phyloP scores from a whole-genome alignment of 1,284 basidiomycete species.

The Rhodofomes roseus region DNA sequence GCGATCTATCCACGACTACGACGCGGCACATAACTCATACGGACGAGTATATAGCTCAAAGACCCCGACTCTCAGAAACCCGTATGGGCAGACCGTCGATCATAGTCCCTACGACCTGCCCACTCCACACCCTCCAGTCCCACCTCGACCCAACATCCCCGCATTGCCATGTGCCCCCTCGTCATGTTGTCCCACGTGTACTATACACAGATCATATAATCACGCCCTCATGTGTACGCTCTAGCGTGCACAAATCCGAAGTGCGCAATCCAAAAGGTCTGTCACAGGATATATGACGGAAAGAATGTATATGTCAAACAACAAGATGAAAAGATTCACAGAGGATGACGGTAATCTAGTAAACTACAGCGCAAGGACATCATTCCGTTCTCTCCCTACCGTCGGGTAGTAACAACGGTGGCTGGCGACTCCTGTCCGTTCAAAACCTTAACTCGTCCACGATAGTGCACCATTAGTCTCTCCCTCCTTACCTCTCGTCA shows the following conservation, averaged over 20 bases:
- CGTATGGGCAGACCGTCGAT: slow-evolving; percentile 40
- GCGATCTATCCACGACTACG: slow-evolving; percentile 17
- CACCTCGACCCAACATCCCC: not conserved
- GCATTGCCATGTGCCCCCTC: not conserved
- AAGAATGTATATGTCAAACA: slow-evolving; percentile 2
- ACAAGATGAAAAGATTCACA: slow-evolving; percentile 1
- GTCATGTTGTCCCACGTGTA: not conserved
- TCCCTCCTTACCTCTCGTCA: not conserved
- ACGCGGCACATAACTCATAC: slow-evolving; percentile 8
- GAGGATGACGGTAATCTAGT: not conserved
- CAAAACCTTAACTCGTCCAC: not conserved
- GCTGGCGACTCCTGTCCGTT: not conserved
- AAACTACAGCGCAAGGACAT: slow-evolving; percentile 1
- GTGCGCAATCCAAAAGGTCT: not conserved
- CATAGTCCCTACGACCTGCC: not conserved
- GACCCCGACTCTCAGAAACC: slow-evolving; percentile 50
- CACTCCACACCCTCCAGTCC: not conserved
- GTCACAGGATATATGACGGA: not conserved
- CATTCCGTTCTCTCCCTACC: not conserved
- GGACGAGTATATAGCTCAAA: slow-evolving; percentile 18
- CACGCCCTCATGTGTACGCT: not conserved
- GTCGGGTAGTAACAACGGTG: not conserved
- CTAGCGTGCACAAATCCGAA: not conserved
- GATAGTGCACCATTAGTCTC: not conserved
- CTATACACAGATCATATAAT: not conserved